Evolutionary conservation across 2,329 filamentous ascomycete species (phyloP).

Genomic region (Monilinia aucupariae): DNA sequence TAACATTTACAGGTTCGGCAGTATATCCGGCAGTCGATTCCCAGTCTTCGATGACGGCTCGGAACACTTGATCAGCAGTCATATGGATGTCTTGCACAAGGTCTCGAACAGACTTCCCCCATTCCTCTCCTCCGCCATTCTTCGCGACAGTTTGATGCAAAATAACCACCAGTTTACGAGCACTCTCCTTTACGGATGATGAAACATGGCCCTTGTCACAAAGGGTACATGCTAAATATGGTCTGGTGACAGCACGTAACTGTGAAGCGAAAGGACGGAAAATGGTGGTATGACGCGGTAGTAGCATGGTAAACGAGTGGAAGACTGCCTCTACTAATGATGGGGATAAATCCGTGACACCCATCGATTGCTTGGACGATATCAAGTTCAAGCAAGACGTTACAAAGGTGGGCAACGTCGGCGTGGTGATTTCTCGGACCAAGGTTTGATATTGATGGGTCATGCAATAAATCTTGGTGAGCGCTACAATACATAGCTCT

Average conservation of each 20-base stretch:
- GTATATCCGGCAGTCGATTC: conserved; percentile 56
- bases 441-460: conserved; percentile 79
- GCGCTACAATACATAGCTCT: conserved; percentile 67
- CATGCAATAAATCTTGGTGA: conserved; percentile 78
- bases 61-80: conserved; percentile 71
- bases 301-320: conserved; percentile 63
- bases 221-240: conserved; percentile 59
- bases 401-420: conserved; percentile 24
- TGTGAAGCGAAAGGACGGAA: conserved; percentile 71
- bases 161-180: conserved; percentile 62
- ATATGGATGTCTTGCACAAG: conserved; percentile 61
- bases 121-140: conserved; percentile 69
- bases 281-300: conserved; percentile 77
- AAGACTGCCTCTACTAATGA: conserved; percentile 62
- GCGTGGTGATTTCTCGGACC: conserved; percentile 63
- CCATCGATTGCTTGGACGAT: conserved; percentile 42
- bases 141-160: conserved; percentile 79
- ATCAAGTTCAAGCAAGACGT: conserved; percentile 57
- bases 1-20: conserved; percentile 41
- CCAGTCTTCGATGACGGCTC: conserved; percentile 77
- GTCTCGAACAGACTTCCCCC: conserved; percentile 60
- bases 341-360: conserved; percentile 38
- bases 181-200: conserved; percentile 48
- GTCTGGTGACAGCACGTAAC: conserved; percentile 55
- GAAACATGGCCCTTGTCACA: conserved; percentile 47